Base-by-base conservation (phyloP, 1,139 yeast genomes). In the Suhomyces yuchorum region DNA sequence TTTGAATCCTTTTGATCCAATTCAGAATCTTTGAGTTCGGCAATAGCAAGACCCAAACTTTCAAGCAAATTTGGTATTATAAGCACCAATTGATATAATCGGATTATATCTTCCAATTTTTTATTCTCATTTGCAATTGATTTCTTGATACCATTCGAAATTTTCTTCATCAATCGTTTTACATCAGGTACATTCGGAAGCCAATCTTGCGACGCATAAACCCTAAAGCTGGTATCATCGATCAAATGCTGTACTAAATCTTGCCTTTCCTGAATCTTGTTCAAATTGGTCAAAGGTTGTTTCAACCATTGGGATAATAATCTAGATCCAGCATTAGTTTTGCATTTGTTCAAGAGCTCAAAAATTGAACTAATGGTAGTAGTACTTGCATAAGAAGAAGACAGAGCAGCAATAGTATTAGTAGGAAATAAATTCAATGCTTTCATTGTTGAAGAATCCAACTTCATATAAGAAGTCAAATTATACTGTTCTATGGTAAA, bases 231-330 rank as follows among this genome's bases (percentile, higher is more conserved):
- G 2, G 88, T 71, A 60, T 90, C 90, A 34, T 85, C 80, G n/a
- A 88, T 74, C 57, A 93, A 70, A 50, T 79, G 77, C 37, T 81
- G 86, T 8, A 93, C 96, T 47, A 93, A 71, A 7, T 73, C 65
- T 54, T 89, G 97, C 47, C 99, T 79, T 34, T 82, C 77, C 37
- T 70, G 66, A 38, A 93, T 92, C 44, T 75, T 80, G 0, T 61
- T 61, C 18, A 78, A 62, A 55, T 81, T 81, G 48, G 96, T 84
- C 43, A 93, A 75, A 0, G 99, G 99, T 66, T 93, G 99, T 60
- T 93, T 93, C 53, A 95, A 76, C 99, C 99, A 93, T 61, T 90
- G 97, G 11, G 93, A 84, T 33, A 93, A 76, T 46, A 92, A 69
- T 56, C 98, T 78, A 1, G 93, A 76, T 3, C 99, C 99, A 18